Evolutionary conservation across 1,284 basidiomycete species (phyloP).

Genomic region (Puccinia novopanici): DNA sequence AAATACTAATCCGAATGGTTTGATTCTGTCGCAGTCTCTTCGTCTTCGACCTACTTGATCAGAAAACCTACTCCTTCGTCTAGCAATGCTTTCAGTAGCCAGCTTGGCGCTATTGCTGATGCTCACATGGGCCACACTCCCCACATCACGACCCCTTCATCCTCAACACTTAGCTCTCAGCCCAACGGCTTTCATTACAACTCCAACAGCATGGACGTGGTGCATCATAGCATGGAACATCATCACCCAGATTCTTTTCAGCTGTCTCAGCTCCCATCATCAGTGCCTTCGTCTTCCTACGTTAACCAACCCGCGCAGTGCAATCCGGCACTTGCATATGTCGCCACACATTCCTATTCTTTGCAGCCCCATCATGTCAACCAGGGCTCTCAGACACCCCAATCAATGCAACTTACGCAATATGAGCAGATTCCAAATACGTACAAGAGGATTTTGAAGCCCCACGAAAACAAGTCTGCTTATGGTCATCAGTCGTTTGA

Average conservation of each 20-base stretch:
- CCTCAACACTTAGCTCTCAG: too few relatives aligned
- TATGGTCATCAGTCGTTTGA: constrained; percentile 5
- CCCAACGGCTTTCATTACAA: constrained; percentile 10
- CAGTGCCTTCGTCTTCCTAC: constrained; percentile 1
- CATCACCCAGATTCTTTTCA: constrained; percentile 10
- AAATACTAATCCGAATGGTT: too few relatives aligned
- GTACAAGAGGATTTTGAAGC: constrained; percentile 1
- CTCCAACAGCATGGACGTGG: neutral
- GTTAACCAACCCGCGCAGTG: constrained; percentile 9
- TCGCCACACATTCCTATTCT: constrained; percentile 6
- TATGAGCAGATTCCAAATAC: constrained; percentile 4
- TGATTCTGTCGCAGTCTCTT: too few relatives aligned
- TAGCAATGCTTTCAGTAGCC: too few relatives aligned
- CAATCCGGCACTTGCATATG: constrained; percentile 19
- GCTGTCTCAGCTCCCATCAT: constrained; percentile 9
- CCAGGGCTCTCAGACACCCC: constrained; percentile 2
- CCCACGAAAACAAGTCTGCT: neutral
- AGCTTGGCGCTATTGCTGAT: too few relatives aligned
- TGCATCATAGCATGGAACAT: constrained; percentile 7
- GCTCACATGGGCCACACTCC: too few relatives aligned
- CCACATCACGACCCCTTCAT: neutral
- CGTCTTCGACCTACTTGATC: too few relatives aligned
- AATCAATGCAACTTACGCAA: neutral
- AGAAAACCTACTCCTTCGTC: too few relatives aligned
- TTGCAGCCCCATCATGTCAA: constrained; percentile 30